Base-by-base conservation (phyloP, 2,329 filamentous ascomycete species). In the Cytospora chrysosperma region DNA sequence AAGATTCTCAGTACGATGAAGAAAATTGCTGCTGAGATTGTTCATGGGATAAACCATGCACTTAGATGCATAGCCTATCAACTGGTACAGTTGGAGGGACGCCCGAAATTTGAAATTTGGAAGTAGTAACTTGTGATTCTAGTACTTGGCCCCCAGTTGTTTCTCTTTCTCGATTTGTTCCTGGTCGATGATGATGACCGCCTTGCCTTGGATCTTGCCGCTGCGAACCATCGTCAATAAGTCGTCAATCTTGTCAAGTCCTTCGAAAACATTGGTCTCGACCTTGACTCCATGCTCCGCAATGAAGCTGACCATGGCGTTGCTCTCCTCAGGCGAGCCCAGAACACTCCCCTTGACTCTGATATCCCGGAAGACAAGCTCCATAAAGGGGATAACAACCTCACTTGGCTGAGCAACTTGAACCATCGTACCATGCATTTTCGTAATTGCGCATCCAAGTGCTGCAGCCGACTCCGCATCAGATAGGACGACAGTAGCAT, bases 361-460 rank as follows among this genome's bases (percentile, higher is more conserved):
- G 27, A 86, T 79, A 68, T 85, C 83, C 8, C 83, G 74, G 69
- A 85, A 83, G 43, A 86, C 75, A 8, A 85, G 68, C 68, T 86
- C 81, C 1, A 69, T 69, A 63, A 77, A 80, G 49, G 75, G 75
- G 4, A 78, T 70, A 26, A 65, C 71, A 7, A 78, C 73, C 10
- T 75, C 73, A 1, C 68, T 70, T 24, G 74, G 75, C 72, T 86
- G 84, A n/a, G 84, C 84, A 55, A 88, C 80, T 70, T 88, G 83
- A 2, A 88, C 75, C 69, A 87, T 75, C 0, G 75, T 79, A 2
- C 84, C 85, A 69, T 88, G 85, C 78, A 83, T 86, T 69, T 78
- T 81, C 0, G 85, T 88, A 0, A 86, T 74, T 0, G 83, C 84
- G 59, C 81, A 84, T 0, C 78, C 80, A 26, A 80, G 71, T 6